phyloP scores from a whole-genome alignment of 2,329 filamentous ascomycete species.

The Fusarium pseudonygamai region DNA sequence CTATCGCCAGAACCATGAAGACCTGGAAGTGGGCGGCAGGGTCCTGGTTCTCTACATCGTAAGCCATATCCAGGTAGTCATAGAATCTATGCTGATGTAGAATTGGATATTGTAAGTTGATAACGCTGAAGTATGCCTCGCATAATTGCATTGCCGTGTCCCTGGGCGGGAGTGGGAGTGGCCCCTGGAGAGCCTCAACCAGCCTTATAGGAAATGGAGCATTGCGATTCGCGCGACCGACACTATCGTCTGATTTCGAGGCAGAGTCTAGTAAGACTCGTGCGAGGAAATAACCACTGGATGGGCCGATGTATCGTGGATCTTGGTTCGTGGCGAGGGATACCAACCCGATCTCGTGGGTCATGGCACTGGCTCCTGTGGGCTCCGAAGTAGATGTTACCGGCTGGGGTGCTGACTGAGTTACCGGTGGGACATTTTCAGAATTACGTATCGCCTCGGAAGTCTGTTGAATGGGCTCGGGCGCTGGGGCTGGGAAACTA shows the following conservation, averaged over 20 bases:
- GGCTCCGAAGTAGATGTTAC: constrained; percentile 1
- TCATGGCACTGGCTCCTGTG: constrained; percentile 42
- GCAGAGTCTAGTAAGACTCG: constrained; percentile 57
- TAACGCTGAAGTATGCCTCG: constrained; percentile 57
- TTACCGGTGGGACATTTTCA: fast-evolving
- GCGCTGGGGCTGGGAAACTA: background rate
- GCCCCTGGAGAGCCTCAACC: constrained; percentile 47
- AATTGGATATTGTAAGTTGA: constrained; percentile 61
- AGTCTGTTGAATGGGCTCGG: background rate
- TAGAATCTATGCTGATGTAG: constrained; percentile 57
- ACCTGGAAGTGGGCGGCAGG: constrained; percentile 56
- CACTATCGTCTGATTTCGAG: constrained; percentile 37
- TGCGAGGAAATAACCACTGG: constrained; percentile 64
- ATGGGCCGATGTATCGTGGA: constrained; percentile 64
- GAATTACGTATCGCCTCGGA: fast-evolving
- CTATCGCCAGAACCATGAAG: constrained; percentile 63
- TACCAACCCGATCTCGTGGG: constrained; percentile 63
- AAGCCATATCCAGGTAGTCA: constrained; percentile 51
- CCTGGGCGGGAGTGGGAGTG: constrained; percentile 44
- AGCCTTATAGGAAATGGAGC: constrained; percentile 41
- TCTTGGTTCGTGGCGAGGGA: constrained; percentile 59
- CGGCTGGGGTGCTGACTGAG: background rate
- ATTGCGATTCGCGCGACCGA: constrained; percentile 6
- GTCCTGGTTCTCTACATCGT: constrained; percentile 42
- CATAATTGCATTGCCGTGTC: constrained; percentile 54